Evolutionary conservation across 352 stramenopile genomes (phyloP), one percentile per base, ranked within the genome.

Genomic region (Phytopythium delawarense): DNA sequence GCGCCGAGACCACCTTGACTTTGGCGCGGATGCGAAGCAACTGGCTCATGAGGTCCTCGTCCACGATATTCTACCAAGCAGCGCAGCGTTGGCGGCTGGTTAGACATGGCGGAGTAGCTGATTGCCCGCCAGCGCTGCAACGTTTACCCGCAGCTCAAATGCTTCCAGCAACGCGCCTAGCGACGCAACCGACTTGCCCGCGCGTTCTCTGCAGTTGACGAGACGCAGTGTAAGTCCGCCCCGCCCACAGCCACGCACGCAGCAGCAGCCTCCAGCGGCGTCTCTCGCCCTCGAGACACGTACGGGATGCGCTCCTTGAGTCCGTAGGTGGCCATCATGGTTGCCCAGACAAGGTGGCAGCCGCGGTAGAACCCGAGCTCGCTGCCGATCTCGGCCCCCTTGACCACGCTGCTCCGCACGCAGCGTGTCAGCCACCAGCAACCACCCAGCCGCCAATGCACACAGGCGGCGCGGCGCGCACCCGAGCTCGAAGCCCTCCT

Each of bases 331-430:
- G 84, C 60, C 48, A 88, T 58, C 74, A 91, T 89, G 37, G 78
- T 56, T 45, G 64, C 70, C 85, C 83, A 94, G 45, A 90, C 75
- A 12, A 78, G 56, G 64, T 83, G 88, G 67, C 85, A 94, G 28
- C 85, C 85, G 42, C 85, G 78, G 61, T 94, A 94, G 63, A 94
- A 94, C 0, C 85, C 85, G 48, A 92, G 57, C 61, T 94, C 85
- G n/a, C 78, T 84, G 34, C 85, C 85, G 39, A 94, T 88, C 71
- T 94, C 85, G 2, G 77, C 82, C 40, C 85, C 85, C 68, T 94
- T 94, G 60, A 87, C 74, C 32, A 86, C 60, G 12, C 84, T 93
- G 16, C 55, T 61, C 56, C 39, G 37, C 45, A 20, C 18, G 23
- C 37, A 25, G 8, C 67, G 55, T 12, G 46, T 34, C 46, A 52